Evolutionary conservation across 73 alveolate species (phyloP), one percentile per base, ranked within the genome.

Genomic region (Diophrys appendiculata): DNA sequence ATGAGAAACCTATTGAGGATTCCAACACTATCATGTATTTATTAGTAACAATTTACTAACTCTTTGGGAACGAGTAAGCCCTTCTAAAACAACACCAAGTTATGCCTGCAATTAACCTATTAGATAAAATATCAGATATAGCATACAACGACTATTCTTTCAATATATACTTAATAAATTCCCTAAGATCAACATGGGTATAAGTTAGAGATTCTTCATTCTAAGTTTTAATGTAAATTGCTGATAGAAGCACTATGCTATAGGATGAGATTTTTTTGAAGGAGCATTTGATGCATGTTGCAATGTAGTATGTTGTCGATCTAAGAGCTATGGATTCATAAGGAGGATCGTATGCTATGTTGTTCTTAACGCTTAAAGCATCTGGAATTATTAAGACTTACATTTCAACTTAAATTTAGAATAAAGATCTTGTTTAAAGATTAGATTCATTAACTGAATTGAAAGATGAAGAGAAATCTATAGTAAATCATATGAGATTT

Each of bases 21-120:
- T 27, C 53, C 0, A 65, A n/a, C 1, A 52, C 68, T 68, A 27
- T 82, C 31, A 25, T 54, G 33, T 68, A 82, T 31, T 60, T 73
- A 5, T 27, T 73, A 18, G 68, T 23, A 0, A 11, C 43, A 67
- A 28, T 67, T 24, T 67, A 25, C 53, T 26, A 29, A 3, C 11
- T 67, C 5, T 3, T 67, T 28, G 75, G 31, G 24, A n/a, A 2
- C 1, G 54, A 5, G 18, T 5, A 43, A 18, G 5, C 5, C 60
- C 18, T 11, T 18, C 18, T 43, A 43, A 43, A 43, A 43, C n/a
- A 11, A 11, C 5, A 43, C 18, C 60, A 11, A 43, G 5, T 18
- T 43, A 5, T 11, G 5, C 60, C 60, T 18, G n/a, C 60, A 11
- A 43, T 18, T 43, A 5, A 43, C 18, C 60, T 43, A 43, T 43